Evolutionary conservation across 805 yeast genomes (phyloP).

Genomic region (Starmerella riodocensis): DNA sequence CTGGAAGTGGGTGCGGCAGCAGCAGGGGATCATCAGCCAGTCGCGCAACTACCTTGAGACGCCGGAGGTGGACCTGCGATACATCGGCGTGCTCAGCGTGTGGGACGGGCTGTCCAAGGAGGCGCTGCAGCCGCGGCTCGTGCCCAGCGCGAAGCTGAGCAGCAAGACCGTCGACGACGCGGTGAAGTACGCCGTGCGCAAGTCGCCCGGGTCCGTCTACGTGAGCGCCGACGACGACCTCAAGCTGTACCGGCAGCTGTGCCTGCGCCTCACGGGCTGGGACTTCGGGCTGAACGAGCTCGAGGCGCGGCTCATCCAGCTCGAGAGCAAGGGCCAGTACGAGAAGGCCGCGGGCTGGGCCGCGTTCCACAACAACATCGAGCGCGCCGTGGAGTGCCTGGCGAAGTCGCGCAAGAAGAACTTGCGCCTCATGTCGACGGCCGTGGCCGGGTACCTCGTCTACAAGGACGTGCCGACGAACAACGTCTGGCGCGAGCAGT

Average conservation of each 20-base stretch:
- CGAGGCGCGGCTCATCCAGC: constrained; percentile 48
- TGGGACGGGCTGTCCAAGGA: constrained; percentile 42
- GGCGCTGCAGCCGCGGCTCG: constrained; percentile 27
- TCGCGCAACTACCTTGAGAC: constrained; percentile 50
- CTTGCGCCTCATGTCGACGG: constrained; percentile 73
- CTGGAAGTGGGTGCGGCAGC: constrained; percentile 83
- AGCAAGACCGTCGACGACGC: constrained; percentile 38
- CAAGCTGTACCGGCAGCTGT: constrained; percentile 57
- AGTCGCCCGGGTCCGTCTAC: constrained; percentile 30
- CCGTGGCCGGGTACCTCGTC: constrained; percentile 78
- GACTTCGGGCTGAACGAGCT: constrained; percentile 63
- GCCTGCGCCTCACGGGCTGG: constrained; percentile 84
- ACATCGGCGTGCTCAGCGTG: constrained; percentile 75
- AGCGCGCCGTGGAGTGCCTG: constrained; percentile 65
- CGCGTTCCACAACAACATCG: constrained; percentile 79
- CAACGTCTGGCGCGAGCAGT: constrained; percentile 85
- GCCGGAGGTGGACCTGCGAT: constrained; percentile 60
- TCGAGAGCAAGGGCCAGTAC: constrained; percentile 45
- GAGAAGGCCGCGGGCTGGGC: constrained; percentile 98
- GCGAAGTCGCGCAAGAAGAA: constrained; percentile 60
- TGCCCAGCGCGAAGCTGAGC: constrained; percentile 21
- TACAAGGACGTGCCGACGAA: constrained; percentile 43
- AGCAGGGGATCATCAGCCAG: constrained; percentile 42
- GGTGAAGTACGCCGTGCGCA: constrained; percentile 39
- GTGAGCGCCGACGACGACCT: constrained; percentile 32